phyloP scores from a whole-genome alignment of 257 asterid species.

The Solanum chiquidenum region DNA sequence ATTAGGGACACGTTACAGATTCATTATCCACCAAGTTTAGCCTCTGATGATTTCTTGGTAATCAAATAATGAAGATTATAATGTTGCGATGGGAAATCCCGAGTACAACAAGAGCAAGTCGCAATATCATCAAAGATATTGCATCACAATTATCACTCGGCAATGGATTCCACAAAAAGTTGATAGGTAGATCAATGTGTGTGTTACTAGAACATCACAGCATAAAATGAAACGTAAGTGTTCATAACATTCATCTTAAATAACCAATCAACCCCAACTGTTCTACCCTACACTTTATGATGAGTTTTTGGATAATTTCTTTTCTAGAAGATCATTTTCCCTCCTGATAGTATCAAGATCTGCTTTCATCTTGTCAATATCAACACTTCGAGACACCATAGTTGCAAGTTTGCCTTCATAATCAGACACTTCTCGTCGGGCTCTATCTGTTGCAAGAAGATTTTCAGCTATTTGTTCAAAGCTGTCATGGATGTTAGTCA shows the following conservation, averaged over 20 bases:
- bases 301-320: not conserved
- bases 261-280: not conserved
- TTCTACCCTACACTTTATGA: not conserved
- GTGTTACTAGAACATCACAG: not conserved
- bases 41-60: not conserved
- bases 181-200: not conserved
- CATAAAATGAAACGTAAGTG: not conserved
- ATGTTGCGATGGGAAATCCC: not conserved
- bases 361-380: slow-evolving; percentile 46
- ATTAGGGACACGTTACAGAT: not conserved
- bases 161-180: not conserved
- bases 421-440: slow-evolving; percentile 48
- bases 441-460: slow-evolving; percentile 47
- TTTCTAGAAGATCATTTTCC: slow-evolving; percentile 56
- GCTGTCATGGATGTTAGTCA: slow-evolving; percentile 52
- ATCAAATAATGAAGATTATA: not conserved
- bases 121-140: not conserved
- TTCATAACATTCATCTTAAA: not conserved
- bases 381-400: slow-evolving; percentile 34
- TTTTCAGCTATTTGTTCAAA: slow-evolving; percentile 59
- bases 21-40: not conserved
- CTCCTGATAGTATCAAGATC: slow-evolving; percentile 61
- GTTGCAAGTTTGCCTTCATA: slow-evolving; percentile 57
- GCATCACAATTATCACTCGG: not conserved
- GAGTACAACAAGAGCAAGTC: not conserved